phyloP scores from a whole-genome alignment of 1,284 basidiomycete genomes.

The Fomitopsis pinicola region DNA sequence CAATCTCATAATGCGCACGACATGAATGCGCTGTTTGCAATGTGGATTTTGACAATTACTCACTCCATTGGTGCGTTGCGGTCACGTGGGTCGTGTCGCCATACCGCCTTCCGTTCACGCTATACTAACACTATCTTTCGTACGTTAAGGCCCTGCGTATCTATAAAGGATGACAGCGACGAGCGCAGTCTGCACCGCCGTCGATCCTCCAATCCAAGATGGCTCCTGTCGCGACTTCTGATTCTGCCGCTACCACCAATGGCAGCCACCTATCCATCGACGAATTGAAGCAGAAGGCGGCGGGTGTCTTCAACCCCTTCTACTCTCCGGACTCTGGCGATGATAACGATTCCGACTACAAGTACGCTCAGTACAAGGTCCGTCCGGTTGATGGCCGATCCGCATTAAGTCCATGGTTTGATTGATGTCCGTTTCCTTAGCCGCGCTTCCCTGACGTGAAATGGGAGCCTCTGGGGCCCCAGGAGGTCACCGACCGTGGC shows the following conservation, averaged over 20 bases:
- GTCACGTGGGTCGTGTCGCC: constrained; percentile 8
- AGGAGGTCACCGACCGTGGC: constrained; percentile 61
- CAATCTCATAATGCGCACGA: not conserved
- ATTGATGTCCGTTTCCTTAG: constrained; percentile 29
- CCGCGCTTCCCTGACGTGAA: constrained; percentile 59
- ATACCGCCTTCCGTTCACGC: constrained; percentile 7
- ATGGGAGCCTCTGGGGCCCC: constrained; percentile 60
- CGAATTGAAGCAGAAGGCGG: constrained; percentile 13
- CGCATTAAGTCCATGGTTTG: not conserved
- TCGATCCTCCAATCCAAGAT: constrained; percentile 23
- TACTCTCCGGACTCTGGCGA: constrained; percentile 56
- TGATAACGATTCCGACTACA: constrained; percentile 43
- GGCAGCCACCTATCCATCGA: constrained; percentile 3
- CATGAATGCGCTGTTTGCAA: not conserved
- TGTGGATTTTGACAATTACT: not conserved
- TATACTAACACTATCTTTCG: not conserved
- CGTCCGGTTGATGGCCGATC: constrained; percentile 4
- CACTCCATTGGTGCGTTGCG: not conserved
- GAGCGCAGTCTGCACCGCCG: not conserved
- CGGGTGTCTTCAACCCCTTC: constrained; percentile 54
- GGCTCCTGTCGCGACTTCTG: constrained; percentile 42
- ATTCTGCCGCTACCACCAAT: constrained; percentile 13
- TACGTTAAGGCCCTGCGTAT: not conserved
- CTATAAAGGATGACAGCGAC: not conserved
- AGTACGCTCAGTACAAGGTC: constrained; percentile 61